These are phyloP conservation scores for Tillandsia fasciculata DNA, from an alignment of 176 grass and related monocot species.

Conservation along the genomic window DNA sequence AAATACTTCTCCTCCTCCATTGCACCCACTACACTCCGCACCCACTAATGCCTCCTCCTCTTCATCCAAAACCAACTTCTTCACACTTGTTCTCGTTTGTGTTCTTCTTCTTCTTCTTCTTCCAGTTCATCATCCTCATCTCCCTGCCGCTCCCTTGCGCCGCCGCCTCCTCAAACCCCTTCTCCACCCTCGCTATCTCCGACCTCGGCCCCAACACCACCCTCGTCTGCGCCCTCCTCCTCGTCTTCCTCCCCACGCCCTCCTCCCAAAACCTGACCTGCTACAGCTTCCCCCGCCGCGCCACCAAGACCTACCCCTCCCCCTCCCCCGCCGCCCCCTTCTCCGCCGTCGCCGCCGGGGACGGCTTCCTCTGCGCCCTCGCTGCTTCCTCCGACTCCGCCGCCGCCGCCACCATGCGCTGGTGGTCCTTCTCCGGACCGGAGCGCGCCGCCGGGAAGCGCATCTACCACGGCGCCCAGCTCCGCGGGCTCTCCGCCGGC, in stretches of 20 bases:
- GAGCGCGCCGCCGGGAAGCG: constrained; percentile 18
- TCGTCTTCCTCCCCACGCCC: neutral
- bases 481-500: constrained; percentile 41
- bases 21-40: too few relatives aligned
- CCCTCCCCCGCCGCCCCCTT: constrained; percentile 19
- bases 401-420: constrained; percentile 47
- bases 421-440: constrained; percentile 56
- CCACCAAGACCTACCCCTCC: constrained; percentile 21
- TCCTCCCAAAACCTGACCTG: constrained; percentile 25
- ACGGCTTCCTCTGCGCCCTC: constrained; percentile 66
- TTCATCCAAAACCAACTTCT: neutral
- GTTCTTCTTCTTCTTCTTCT: neutral
- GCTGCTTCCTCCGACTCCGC: constrained; percentile 17
- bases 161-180: constrained; percentile 11
- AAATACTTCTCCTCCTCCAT: too few relatives aligned
- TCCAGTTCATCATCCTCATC: neutral
- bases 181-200: constrained; percentile 63
- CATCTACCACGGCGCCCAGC: constrained; percentile 50
- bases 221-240: constrained; percentile 57
- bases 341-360: constrained; percentile 62
- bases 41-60: neutral
- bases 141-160: neutral
- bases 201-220: constrained; percentile 19
- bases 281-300: constrained; percentile 24
- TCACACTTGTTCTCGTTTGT: neutral